These are phyloP conservation scores for Acarospora socialis DNA, from an alignment of 2,329 filamentous ascomycete genomes.

Conservation along the genomic window DNA sequence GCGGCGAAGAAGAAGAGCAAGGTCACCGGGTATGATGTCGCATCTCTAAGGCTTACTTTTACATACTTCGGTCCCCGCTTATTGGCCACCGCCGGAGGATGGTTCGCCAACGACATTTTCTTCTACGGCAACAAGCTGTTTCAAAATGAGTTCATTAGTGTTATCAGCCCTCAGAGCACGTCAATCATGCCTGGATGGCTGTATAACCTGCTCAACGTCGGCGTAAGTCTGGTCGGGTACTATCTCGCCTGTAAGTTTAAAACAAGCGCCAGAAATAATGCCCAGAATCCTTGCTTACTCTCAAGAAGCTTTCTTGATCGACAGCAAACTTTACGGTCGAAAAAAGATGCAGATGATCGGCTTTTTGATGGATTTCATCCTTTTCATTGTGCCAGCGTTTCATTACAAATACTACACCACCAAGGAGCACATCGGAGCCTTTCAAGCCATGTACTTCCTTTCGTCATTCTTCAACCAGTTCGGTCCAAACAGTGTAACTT, in stretches of 20 bases:
- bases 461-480: constrained; percentile 99
- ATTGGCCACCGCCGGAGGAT: constrained; percentile 70
- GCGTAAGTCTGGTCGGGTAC: constrained; percentile 74
- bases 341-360: constrained; percentile 94
- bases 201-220: constrained; percentile 85
- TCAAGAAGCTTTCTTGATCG: constrained; percentile 53
- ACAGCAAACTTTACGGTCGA: constrained; percentile 92
- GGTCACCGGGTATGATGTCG: constrained; percentile 85
- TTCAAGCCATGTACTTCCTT: constrained; percentile 97
- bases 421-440: constrained; percentile 58
- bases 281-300: constrained; percentile 1
- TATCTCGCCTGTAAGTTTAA: constrained; percentile 52
- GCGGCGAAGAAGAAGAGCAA: constrained; percentile 71
- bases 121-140: constrained; percentile 99
- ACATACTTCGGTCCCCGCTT: constrained; percentile 75
- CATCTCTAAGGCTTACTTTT: constrained; percentile 65
- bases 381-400: constrained; percentile 86
- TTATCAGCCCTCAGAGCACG: constrained; percentile 53
- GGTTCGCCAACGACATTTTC: constrained; percentile 97
- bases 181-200: constrained; percentile 79
- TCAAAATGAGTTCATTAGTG: constrained; percentile 76
- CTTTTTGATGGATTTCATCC: constrained; percentile 83
- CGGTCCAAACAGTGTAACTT: constrained; percentile 88
- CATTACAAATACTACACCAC: constrained; percentile 70
- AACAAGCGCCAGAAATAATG: no score